A percentile compares a stretch with the other conserved stretches of the same genome.
Conservation (phyloP, 208 protist genomes). For the Trypanosoma theileri region DNA sequence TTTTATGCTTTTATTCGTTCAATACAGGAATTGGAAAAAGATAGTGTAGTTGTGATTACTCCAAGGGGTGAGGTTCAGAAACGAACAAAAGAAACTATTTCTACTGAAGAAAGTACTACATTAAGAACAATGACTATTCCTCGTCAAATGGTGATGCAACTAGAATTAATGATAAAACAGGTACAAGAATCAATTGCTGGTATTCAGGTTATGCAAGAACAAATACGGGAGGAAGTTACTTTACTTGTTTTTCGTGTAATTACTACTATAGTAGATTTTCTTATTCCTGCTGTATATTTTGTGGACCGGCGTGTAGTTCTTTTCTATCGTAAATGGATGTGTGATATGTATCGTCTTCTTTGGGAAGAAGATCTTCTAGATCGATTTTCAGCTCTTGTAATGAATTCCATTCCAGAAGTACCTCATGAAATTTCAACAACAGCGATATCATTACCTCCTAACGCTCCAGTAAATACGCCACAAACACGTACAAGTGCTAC, state of each 20-base stretch:
- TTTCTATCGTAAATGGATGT: conserved; percentile 86
- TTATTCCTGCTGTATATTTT: conserved; percentile 74
- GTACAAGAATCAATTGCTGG: conserved; percentile 27
- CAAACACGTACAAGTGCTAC: too few species aligned
- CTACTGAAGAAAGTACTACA: too few species aligned
- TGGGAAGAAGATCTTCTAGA: conserved; percentile 61
- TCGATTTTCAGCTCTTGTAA: conserved; percentile 36
- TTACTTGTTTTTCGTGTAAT: conserved; percentile 78
- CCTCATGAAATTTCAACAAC: conserved; percentile 18
- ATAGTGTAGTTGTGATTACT: not conserved
- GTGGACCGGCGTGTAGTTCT: conserved; percentile 51
- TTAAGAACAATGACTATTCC: conserved; percentile 2
- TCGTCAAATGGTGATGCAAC: conserved; percentile 29
- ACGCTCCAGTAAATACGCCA: too few species aligned
- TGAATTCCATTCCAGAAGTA: conserved; percentile 34
- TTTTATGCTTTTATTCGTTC: conserved; percentile 19
- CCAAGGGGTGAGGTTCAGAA: too few species aligned
- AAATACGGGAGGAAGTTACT: conserved; percentile 70
- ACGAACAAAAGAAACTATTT: not conserved
- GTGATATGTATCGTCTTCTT: conserved; percentile 75
- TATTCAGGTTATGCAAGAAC: conserved; percentile 37
- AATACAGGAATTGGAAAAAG: not conserved
- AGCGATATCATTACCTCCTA: not conserved
- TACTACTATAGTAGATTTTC: conserved; percentile 66
- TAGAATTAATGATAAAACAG: conserved; percentile 31